phyloP scores from a whole-genome alignment of 352 stramenopile species.

The Blastocystis sp. region DNA sequence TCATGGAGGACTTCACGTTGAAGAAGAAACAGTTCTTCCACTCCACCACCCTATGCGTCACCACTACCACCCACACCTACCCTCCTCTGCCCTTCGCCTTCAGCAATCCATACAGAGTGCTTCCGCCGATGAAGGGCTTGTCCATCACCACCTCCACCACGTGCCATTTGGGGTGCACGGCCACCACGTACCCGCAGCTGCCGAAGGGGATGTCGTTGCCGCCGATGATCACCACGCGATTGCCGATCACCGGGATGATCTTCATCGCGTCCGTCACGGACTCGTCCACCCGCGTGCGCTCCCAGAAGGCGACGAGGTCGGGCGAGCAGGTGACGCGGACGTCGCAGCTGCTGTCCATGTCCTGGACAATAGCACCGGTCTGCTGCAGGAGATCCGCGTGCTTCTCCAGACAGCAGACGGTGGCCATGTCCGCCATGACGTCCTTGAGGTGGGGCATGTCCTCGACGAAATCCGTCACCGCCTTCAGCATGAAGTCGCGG shows the following conservation, averaged over 20 bases:
- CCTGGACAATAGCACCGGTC: constrained; percentile 11
- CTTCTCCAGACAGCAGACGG: background rate
- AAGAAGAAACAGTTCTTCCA: constrained; percentile 64
- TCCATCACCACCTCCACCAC: constrained; percentile 97
- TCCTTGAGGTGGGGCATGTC: constrained; percentile 34
- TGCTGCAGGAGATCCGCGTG: constrained; percentile 18
- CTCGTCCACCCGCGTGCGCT: background rate
- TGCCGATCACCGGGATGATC: constrained; percentile 82
- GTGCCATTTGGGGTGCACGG: constrained; percentile 88
- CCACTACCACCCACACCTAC: constrained; percentile 1
- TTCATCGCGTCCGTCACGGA: constrained; percentile 5
- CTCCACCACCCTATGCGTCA: constrained; percentile 19
- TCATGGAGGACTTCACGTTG: background rate
- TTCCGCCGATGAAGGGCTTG: constrained; percentile 89
- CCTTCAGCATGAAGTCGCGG: constrained; percentile 59
- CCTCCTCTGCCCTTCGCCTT: constrained; percentile 35
- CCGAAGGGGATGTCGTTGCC: constrained; percentile 91
- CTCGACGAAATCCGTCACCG: constrained; percentile 58
- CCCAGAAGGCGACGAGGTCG: constrained; percentile 25
- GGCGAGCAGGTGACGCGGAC: background rate
- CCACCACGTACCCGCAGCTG: constrained; percentile 91
- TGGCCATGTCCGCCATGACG: constrained; percentile 68
- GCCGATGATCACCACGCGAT: constrained; percentile 94
- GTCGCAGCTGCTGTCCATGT: background rate
- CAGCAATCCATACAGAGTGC: constrained; percentile 85